These are phyloP conservation scores for Actinidia chinensis DNA, from an alignment of 179 eudicot species.

Conservation along the genomic window DNA sequence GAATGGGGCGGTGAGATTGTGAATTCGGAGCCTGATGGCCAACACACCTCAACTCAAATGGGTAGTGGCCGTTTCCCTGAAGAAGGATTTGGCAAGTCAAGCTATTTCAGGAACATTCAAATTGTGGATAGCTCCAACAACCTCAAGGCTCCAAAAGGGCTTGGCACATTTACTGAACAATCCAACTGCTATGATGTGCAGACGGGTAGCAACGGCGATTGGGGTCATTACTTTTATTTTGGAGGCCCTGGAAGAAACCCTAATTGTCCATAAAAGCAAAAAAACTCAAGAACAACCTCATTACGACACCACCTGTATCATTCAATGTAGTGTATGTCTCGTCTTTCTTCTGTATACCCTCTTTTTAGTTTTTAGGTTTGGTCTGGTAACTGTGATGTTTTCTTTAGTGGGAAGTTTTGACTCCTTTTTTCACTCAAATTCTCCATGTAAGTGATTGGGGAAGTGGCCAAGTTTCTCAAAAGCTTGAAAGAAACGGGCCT, in stretches of 20 bases:
- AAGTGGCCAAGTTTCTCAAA: conserved; percentile 36
- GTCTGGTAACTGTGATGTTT: conserved; percentile 22
- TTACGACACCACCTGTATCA: conserved; percentile 17
- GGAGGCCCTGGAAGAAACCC: conserved; percentile 57
- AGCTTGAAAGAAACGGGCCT: conserved; percentile 27
- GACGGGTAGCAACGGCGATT: conserved; percentile 31
- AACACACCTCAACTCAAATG: conserved; percentile 54
- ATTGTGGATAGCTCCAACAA: conserved; percentile 43
- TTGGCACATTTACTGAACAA: conserved; percentile 36
- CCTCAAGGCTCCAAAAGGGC: conserved; percentile 35
- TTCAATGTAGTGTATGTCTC: conserved; percentile 26
- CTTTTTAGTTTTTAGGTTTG: conserved; percentile 4
- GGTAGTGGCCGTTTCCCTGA: conserved; percentile 56
- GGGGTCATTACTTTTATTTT: conserved; percentile 46
- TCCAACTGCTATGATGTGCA: conserved; percentile 36
- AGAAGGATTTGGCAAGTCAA: conserved; percentile 41
- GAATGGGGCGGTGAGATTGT: conserved; percentile 57
- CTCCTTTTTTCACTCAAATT: conserved; percentile 13
- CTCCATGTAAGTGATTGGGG: conserved; percentile 27
- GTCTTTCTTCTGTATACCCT: conserved; percentile 14
- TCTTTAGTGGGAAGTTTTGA: conserved; percentile 37
- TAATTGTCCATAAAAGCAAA: conserved; percentile 34
- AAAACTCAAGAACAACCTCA: background rate
- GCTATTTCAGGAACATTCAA: conserved; percentile 47
- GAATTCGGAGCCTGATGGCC: conserved; percentile 40